Conservation (phyloP, 2,329 filamentous ascomycete species). For the Cytospora leucostoma region DNA sequence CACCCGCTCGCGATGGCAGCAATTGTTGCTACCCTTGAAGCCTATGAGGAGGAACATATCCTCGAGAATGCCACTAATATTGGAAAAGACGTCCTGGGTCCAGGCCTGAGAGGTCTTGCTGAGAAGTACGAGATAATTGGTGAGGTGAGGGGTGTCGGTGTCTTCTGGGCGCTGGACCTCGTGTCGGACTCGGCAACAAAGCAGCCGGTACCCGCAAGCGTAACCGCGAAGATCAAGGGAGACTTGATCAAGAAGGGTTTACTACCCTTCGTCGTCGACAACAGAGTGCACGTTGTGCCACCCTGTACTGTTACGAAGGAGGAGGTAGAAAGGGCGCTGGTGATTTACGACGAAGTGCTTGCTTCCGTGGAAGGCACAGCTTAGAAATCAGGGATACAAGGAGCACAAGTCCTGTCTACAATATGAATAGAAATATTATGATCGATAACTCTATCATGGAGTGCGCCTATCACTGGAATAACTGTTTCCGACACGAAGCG, state of each 20-base stretch:
- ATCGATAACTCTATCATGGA: too few relatives aligned
- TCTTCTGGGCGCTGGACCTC: conserved; percentile 27
- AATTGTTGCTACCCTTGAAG: conserved; percentile 25
- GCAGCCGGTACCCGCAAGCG: conserved; percentile 10
- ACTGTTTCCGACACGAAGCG: not conserved
- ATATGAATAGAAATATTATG: too few relatives aligned
- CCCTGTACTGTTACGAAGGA: conserved; percentile 20
- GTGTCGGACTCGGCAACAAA: conserved; percentile 23
- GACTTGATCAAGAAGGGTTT: conserved; percentile 21
- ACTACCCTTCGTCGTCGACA: conserved; percentile 25
- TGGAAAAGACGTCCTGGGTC: conserved; percentile 23
- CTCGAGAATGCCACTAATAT: conserved; percentile 18
- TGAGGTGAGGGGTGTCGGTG: conserved; percentile 23
- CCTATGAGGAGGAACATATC: conserved; percentile 24
- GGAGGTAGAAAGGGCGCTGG: conserved; percentile 24
- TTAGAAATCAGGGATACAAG: not conserved
- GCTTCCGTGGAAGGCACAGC: conserved; percentile 13
- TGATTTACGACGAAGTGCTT: conserved; percentile 24
- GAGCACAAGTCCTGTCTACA: too few relatives aligned
- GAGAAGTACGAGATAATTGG: conserved; percentile 20
- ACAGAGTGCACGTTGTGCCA: conserved; percentile 24
- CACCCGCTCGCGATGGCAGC: conserved; percentile 27
- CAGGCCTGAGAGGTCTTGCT: conserved; percentile 21
- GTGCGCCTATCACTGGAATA: too few relatives aligned
- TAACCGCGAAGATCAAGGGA: conserved; percentile 22